Conservation (phyloP, 164 flowering plant genomes). For the Vitis vinifera region ASM3070453v1 NC_081823.1:3827001-3827500, state of each 20-base stretch:
- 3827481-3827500: not conserved
- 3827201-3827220: no score
- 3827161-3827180: no score
- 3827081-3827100: not conserved
- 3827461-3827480: not conserved
- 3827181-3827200: not conserved
- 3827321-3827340: conserved; percentile 93
- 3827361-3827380: conserved; percentile 96
- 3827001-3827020: no score
- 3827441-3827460: not conserved
- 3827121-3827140: not conserved
- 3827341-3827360: conserved; percentile 83
- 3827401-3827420: conserved; percentile 87
- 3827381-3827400: conserved; percentile 99
- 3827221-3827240: not conserved
- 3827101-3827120: not conserved
- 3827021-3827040: not conserved
- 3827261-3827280: conserved; percentile 91
- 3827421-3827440: conserved; percentile 12
- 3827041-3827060: not conserved
- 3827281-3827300: conserved; percentile 98
- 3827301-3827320: conserved; percentile 86
- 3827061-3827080: not conserved
- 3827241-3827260: conserved; percentile 39
- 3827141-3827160: not conserved